phyloP scores from a whole-genome alignment of 1,139 yeast species.

The Pichia sp. region DNA sequence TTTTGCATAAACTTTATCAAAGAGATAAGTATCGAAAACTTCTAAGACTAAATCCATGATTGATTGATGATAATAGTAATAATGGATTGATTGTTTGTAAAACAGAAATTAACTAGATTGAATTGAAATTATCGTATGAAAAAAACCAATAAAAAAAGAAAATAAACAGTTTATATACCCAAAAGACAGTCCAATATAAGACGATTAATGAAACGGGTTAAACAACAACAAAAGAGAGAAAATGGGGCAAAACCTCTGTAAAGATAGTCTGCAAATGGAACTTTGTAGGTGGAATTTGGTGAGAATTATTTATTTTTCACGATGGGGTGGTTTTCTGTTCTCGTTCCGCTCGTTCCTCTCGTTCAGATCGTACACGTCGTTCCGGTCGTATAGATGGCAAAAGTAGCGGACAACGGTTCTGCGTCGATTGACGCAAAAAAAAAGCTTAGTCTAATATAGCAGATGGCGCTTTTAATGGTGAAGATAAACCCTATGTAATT shows the following conservation, averaged over 20 bases:
- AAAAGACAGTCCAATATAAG: background rate
- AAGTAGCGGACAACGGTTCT: too few species aligned
- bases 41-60: slow-evolving; percentile 88
- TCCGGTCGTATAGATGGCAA: too few species aligned
- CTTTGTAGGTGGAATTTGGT: background rate
- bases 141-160: background rate
- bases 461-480: too few species aligned
- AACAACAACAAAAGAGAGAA: background rate
- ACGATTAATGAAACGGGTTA: background rate
- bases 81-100: too few species aligned
- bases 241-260: background rate
- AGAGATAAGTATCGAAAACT: slow-evolving; percentile 57
- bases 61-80: too few species aligned
- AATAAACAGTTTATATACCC: background rate
- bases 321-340: background rate
- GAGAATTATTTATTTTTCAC: background rate
- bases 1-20: slow-evolving; percentile 68
- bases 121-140: background rate
- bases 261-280: background rate
- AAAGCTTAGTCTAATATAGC: too few species aligned
- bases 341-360: background rate
- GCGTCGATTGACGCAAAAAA: too few species aligned
- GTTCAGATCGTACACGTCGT: background rate
- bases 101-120: background rate
- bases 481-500: too few species aligned